Percentiles rank a stretch among this genome's conserved stretches.
Evolutionary conservation across 2,329 filamentous ascomycete species (phyloP).

Genomic region (Aspergillus jensenii): DNA sequence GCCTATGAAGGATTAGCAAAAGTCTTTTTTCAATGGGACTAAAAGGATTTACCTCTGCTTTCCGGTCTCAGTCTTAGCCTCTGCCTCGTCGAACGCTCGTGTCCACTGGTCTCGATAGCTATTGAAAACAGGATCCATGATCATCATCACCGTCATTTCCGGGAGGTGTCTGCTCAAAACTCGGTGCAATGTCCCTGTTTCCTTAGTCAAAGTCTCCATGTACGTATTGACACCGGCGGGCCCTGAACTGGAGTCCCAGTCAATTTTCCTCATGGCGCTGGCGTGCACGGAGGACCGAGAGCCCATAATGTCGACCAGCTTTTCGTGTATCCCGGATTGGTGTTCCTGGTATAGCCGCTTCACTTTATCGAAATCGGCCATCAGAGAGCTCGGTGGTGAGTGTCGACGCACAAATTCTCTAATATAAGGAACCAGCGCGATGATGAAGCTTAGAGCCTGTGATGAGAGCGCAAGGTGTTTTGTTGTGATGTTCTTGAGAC

Average conservation of each 20-base stretch:
- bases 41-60: conserved; percentile 65
- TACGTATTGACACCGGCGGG: conserved; percentile 61
- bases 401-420: conserved; percentile 88
- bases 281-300: conserved; percentile 72
- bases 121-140: conserved; percentile 81
- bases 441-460: conserved; percentile 84
- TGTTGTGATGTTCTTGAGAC: conserved; percentile 93
- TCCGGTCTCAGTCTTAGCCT: conserved; percentile 65
- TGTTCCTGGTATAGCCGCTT: conserved; percentile 83
- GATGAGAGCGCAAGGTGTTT: conserved; percentile 91
- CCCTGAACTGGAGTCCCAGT: conserved; percentile 64
- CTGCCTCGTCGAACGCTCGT: conserved; percentile 65
- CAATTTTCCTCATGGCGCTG: conserved; percentile 69
- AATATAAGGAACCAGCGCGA: conserved; percentile 82
- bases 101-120: conserved; percentile 80
- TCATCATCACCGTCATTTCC: conserved; percentile 72
- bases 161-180: conserved; percentile 80
- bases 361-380: conserved; percentile 86
- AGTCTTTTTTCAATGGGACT: too few relatives aligned
- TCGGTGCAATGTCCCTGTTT: conserved; percentile 80
- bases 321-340: conserved; percentile 86
- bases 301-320: conserved; percentile 89
- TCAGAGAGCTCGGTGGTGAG: conserved; percentile 55
- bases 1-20: conserved; percentile 49
- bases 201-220: conserved; percentile 84